Evolutionary conservation across 2,329 filamentous ascomycete species (phyloP), one percentile per base, ranked within the genome.

Genomic region (Hymenoscyphus linearis): DNA sequence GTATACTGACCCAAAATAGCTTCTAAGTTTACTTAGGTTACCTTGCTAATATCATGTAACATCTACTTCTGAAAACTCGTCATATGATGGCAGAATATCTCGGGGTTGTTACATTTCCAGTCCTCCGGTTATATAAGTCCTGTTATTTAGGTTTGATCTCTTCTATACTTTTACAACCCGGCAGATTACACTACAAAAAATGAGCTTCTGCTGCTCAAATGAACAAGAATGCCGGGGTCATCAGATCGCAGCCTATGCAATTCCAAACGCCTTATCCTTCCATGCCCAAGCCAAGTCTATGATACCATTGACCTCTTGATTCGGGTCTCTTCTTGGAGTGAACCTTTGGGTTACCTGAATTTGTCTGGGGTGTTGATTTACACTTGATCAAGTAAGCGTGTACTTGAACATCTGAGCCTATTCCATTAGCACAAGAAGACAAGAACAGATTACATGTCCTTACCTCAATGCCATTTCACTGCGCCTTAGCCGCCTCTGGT

Each of bases 101-200:
- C 52, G 40, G 40, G 40, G 16, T 56, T 40, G 25, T 27, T 31
- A 53, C 52, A 34, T 31, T 53, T 53, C 52, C 44, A 25, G 44
- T 50, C 31, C 31, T 31, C 31, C 31, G 6, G 31, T 31, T 31
- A 31, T 31, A 9, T 31, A 31, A 31, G 1, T 31, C 44, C 13
- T 55, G 35, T 58, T 56, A 35, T 57, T 35, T 57, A 57, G 57
- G 50, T 50, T 31, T 55, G 54, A 58, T 56, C 52, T 18, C 57
- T 40, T 68, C 63, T 69, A 68, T 66, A 66, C 58, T 67, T 67
- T 65, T 69, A 70, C 65, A 67, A 69, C 62, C 64, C 65, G 62
- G 64, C 62, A 59, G 55, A 61, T 65, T 61, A 55, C 66, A 67
- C 65, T 65, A 63, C 58, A 54, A 63, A 64, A 52, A 62, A 59